Conservation (phyloP, 2,329 filamentous ascomycete genomes). For the Gaeumannomyces tritici region DNA sequence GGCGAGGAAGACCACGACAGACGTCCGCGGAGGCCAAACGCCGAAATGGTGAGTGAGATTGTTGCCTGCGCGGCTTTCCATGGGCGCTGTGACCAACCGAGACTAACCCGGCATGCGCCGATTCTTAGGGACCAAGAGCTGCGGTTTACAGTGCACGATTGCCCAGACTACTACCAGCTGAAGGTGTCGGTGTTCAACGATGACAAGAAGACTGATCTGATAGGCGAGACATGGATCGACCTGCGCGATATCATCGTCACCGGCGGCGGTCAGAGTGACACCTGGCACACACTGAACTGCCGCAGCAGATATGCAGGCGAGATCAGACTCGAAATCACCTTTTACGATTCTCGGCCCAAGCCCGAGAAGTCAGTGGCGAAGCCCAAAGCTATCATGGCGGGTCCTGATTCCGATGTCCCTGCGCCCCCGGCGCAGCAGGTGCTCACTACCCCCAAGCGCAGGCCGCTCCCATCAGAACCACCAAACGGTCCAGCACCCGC, state of each 20-base stretch:
- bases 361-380: slow-evolving; percentile 58
- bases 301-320: slow-evolving; percentile 95
- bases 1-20: slow-evolving; percentile 92
- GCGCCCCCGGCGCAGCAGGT: slow-evolving; percentile 13
- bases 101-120: neutral
- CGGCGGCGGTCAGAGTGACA: slow-evolving; percentile 86
- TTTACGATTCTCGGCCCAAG: slow-evolving; percentile 83
- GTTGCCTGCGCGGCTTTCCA: neutral
- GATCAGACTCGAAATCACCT: slow-evolving; percentile 89
- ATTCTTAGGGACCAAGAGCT: slow-evolving; percentile 83
- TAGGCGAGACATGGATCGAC: slow-evolving; percentile 88
- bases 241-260: slow-evolving; percentile 70
- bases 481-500: slow-evolving; percentile 44
- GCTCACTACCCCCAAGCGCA: slow-evolving; percentile 59
- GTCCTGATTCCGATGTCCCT: slow-evolving; percentile 18
- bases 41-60: slow-evolving; percentile 68
- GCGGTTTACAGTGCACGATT: slow-evolving; percentile 92
- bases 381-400: slow-evolving; percentile 30
- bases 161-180: slow-evolving; percentile 88
- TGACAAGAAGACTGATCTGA: slow-evolving; percentile 94
- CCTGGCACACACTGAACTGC: slow-evolving; percentile 82
- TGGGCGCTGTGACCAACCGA: neutral
- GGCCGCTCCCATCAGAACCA: slow-evolving; percentile 75
- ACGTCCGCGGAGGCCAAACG: slow-evolving; percentile 89
- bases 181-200: slow-evolving; percentile 97